Evolutionary conservation across 2,329 filamentous ascomycete species (phyloP).

Genomic region (Akanthomyces dipterigenus): DNA sequence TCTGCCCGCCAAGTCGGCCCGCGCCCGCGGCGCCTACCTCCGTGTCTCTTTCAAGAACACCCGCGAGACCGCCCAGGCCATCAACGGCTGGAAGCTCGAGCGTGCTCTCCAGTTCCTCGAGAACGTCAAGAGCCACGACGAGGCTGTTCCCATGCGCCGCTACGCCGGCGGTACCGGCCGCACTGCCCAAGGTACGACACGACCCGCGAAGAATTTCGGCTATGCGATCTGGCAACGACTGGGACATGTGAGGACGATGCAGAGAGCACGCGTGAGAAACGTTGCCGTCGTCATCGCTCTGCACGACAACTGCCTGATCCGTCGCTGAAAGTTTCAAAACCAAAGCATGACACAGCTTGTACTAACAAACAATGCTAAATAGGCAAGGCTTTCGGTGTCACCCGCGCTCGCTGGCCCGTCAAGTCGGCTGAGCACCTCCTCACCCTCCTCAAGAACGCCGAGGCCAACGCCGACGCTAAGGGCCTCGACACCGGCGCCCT

Average conservation of each 20-base stretch:
- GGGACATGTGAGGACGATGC: background rate
- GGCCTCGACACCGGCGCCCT: conserved; percentile 96
- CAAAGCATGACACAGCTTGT: background rate
- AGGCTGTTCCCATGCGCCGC: conserved; percentile 97
- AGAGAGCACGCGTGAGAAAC: background rate
- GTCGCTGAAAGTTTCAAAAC: background rate
- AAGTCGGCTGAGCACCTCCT: conserved; percentile 99
- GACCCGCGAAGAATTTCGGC: background rate
- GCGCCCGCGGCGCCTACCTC: conserved; percentile 97
- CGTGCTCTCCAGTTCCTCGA: conserved; percentile 95
- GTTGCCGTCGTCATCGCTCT: background rate
- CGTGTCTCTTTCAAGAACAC: conserved; percentile 99
- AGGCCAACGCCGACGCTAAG: conserved; percentile 95
- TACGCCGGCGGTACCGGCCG: conserved; percentile 95
- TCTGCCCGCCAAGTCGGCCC: conserved; percentile 84
- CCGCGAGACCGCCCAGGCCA: conserved; percentile 97
- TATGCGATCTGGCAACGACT: background rate
- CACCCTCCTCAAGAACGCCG: conserved; percentile 93
- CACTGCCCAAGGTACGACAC: conserved; percentile 87
- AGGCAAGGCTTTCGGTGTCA: conserved; percentile 99
- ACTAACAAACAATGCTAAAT: conserved; percentile 24
- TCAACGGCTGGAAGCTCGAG: conserved; percentile 98
- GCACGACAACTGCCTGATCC: background rate
- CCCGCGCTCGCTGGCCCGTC: conserved; percentile 96
- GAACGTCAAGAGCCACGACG: conserved; percentile 95